Conservation (phyloP, 805 yeast species). For the Clavispora santaluciae region DNA sequence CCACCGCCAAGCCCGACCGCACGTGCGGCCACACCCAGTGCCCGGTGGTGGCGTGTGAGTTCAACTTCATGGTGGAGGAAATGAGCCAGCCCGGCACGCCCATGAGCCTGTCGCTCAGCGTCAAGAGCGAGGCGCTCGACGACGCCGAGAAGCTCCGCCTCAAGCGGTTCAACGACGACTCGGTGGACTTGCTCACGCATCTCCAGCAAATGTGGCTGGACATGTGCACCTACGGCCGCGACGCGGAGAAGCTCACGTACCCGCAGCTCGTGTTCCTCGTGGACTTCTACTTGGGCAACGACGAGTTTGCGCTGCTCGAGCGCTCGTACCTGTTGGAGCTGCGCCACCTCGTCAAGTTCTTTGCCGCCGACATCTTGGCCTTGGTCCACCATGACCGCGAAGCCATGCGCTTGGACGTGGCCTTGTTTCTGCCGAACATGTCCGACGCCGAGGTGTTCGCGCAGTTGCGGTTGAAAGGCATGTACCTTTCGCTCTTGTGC, state of each 20-base stretch:
- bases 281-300: conserved; percentile 23
- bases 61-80: conserved; percentile 31
- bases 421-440: conserved; percentile 7
- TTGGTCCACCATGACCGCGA: conserved; percentile 15
- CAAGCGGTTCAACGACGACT: conserved; percentile 6
- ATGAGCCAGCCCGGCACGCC: conserved; percentile 3
- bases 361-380: conserved; percentile 21
- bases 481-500: conserved; percentile 26
- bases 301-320: background rate
- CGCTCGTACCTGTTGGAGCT: conserved; percentile 17
- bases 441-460: conserved; percentile 15
- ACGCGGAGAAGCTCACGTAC: conserved; percentile 17
- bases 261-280: conserved; percentile 26
- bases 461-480: conserved; percentile 20
- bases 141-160: background rate
- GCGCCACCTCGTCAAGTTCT: conserved; percentile 20
- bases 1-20: background rate
- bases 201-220: conserved; percentile 27
- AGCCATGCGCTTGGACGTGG: conserved; percentile 11
- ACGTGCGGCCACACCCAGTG: conserved; percentile 21
- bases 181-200: conserved; percentile 13
- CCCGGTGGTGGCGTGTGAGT: conserved; percentile 39
- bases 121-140: background rate
- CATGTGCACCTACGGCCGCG: conserved; percentile 15
- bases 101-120: background rate